These are phyloP conservation scores for Talinum fruticosum DNA, from an alignment of 148 eudicot species.

Conservation along the genomic window DNA sequence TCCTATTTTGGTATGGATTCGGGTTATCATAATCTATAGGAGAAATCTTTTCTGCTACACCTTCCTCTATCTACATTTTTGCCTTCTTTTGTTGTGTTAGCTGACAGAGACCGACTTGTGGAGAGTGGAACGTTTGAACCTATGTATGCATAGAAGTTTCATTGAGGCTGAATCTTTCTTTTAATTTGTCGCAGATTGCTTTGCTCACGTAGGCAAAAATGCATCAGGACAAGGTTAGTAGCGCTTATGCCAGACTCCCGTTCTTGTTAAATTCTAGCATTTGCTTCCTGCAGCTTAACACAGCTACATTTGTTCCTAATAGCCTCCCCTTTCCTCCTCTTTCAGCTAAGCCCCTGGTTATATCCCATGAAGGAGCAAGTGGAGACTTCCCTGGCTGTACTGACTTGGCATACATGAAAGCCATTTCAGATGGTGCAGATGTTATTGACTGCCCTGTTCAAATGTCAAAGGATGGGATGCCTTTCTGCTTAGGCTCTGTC, in stretches of 20 bases:
- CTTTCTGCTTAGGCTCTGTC: slow-evolving; percentile 73
- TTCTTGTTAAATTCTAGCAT: not conserved
- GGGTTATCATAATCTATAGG: too few species aligned
- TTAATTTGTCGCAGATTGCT: slow-evolving; percentile 59
- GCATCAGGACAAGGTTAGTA: slow-evolving; percentile 48
- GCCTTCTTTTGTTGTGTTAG: not conserved
- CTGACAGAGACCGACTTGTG: not conserved
- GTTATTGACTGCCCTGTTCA: slow-evolving; percentile 87
- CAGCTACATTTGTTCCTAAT: not conserved
- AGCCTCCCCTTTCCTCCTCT: slow-evolving; percentile 8
- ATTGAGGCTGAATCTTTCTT: slow-evolving; percentile 23
- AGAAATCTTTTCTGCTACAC: too few species aligned
- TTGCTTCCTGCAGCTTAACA: not conserved
- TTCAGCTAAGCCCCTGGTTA: slow-evolving; percentile 62
- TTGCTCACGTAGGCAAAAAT: slow-evolving; percentile 57
- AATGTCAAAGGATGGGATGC: slow-evolving; percentile 75
- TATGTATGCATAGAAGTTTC: not conserved
- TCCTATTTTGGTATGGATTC: too few species aligned
- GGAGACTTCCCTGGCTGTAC: slow-evolving; percentile 91
- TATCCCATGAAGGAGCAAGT: slow-evolving; percentile 80
- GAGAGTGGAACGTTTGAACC: not conserved
- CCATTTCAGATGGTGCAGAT: slow-evolving; percentile 80
- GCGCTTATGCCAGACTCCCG: not conserved
- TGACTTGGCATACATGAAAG: slow-evolving; percentile 60
- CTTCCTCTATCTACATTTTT: too few species aligned